phyloP scores from a whole-genome alignment of 148 eudicot species.

The Vaccinium corymbosum region DNA sequence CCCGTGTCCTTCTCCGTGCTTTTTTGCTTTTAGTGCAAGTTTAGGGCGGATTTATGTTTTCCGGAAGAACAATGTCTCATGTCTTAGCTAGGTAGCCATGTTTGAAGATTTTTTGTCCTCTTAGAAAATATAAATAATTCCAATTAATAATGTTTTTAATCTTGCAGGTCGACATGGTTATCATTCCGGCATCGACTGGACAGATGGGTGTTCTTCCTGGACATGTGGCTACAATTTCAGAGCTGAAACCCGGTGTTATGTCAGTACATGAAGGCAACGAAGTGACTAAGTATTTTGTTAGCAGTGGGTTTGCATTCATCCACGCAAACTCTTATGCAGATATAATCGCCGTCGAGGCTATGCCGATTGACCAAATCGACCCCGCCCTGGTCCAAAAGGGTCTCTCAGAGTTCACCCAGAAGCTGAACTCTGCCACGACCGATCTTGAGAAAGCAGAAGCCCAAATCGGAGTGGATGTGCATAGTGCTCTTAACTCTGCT shows the following conservation, averaged over 20 bases:
- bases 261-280: slow-evolving; percentile 70
- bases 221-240: slow-evolving; percentile 66
- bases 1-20: no score
- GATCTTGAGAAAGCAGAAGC: slow-evolving; percentile 93
- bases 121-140: not conserved
- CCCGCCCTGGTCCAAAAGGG: slow-evolving; percentile 69
- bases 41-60: not conserved
- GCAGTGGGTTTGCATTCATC: slow-evolving; percentile 77
- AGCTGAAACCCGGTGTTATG: slow-evolving; percentile 71
- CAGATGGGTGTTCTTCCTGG: slow-evolving; percentile 88
- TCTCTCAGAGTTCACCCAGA: slow-evolving; percentile 74
- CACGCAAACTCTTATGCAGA: slow-evolving; percentile 76
- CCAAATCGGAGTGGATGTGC: slow-evolving; percentile 81
- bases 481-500: slow-evolving; percentile 74
- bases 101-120: not conserved
- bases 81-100: not conserved
- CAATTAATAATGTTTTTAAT: not conserved
- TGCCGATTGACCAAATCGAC: slow-evolving; percentile 73
- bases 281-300: slow-evolving; percentile 60
- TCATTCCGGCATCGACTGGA: slow-evolving; percentile 70
- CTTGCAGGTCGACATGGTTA: slow-evolving; percentile 78
- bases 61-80: not conserved
- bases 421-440: slow-evolving; percentile 71
- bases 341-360: slow-evolving; percentile 73
- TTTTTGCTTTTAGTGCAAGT: not conserved